A percentile compares a stretch with the other conserved stretches of the same genome.
Conservation (phyloP, 2,329 filamentous ascomycete genomes). For the Pseudogymnoascus sp. region DNA sequence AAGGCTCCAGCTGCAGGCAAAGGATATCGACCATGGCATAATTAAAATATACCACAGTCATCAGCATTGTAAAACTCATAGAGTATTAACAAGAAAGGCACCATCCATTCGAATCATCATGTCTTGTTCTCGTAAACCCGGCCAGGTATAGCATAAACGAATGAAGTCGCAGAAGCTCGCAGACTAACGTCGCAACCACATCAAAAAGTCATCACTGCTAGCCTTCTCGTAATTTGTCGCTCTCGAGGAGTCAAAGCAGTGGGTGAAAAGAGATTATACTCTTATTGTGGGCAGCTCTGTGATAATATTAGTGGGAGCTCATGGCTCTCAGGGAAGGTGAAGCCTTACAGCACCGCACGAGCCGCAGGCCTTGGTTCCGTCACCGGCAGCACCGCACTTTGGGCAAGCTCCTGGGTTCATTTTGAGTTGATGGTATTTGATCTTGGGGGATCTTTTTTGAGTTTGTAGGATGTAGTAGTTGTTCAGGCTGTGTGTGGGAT, state of each 20-base stretch:
- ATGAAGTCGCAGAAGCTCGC: background rate
- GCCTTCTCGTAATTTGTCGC: constrained; percentile 28
- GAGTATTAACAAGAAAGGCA: background rate
- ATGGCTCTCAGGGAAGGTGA: background rate
- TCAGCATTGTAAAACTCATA: background rate
- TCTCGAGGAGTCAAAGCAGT: background rate
- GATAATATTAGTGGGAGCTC: background rate
- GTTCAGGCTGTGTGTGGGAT: background rate
- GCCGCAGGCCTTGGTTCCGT: constrained; percentile 5
- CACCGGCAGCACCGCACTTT: constrained; percentile 4
- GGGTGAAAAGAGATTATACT: background rate
- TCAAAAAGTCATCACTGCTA: constrained; percentile 12
- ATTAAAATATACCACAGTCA: background rate
- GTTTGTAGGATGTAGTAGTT: background rate
- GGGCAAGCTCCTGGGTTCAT: constrained; percentile 6
- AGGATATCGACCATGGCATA: background rate
- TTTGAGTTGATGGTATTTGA: constrained; percentile 7
- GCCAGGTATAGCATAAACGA: background rate
- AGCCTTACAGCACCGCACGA: constrained; percentile 8
- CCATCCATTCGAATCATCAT: constrained; percentile 7
- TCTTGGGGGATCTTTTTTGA: background rate
- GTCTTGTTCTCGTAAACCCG: background rate
- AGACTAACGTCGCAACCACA: background rate
- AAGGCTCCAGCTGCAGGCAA: background rate
- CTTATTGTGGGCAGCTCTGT: constrained; percentile 9